Percentiles rank a stretch among this genome's conserved stretches.
Conservation (phyloP, 2,329 filamentous ascomycete genomes). For the Fusarium lyarnte region DNA sequence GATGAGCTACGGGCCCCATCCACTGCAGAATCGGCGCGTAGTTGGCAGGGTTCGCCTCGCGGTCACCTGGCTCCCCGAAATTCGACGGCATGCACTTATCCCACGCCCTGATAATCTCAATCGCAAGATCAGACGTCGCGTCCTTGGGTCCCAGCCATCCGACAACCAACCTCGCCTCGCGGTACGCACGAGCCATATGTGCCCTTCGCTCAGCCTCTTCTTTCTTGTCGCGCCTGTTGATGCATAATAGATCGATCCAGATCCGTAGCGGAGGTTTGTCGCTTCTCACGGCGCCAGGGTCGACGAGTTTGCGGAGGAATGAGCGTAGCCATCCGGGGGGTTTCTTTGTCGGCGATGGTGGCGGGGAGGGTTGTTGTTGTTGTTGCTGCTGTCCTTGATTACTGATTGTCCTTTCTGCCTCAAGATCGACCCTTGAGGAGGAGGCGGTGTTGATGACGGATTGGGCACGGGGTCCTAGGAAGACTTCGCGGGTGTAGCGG, state of each 20-base stretch:
- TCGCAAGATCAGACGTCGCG: conserved; percentile 34
- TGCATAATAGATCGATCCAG: conserved; percentile 38
- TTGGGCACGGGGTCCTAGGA: conserved; percentile 22
- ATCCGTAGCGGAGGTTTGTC: conserved; percentile 30
- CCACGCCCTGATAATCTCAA: conserved; percentile 37
- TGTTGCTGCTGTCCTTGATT: neutral
- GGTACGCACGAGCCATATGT: conserved; percentile 34
- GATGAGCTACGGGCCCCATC: conserved; percentile 38
- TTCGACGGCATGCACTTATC: conserved; percentile 35
- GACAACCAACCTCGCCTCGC: conserved; percentile 34
- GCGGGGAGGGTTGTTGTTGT: conserved; percentile 5
- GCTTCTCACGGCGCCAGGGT: neutral
- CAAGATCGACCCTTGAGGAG: conserved; percentile 22
- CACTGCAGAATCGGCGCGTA: conserved; percentile 37
- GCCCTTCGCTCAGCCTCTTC: conserved; percentile 32
- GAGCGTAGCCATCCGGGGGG: conserved; percentile 35
- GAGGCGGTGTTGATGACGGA: conserved; percentile 3
- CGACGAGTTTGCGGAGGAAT: conserved; percentile 28
- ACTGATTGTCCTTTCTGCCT: neutral
- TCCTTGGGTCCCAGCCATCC: conserved; percentile 36
- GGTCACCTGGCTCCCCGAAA: conserved; percentile 37
- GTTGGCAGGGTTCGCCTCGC: conserved; percentile 31
- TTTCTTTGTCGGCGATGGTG: conserved; percentile 28
- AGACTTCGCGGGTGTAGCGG: conserved; percentile 38
- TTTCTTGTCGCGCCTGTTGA: conserved; percentile 25